Percentiles rank a stretch among this genome's conserved stretches.
phyloP scores from a whole-genome alignment of 768 basidiomycete species.

The Tulasnella sp. region DNA sequence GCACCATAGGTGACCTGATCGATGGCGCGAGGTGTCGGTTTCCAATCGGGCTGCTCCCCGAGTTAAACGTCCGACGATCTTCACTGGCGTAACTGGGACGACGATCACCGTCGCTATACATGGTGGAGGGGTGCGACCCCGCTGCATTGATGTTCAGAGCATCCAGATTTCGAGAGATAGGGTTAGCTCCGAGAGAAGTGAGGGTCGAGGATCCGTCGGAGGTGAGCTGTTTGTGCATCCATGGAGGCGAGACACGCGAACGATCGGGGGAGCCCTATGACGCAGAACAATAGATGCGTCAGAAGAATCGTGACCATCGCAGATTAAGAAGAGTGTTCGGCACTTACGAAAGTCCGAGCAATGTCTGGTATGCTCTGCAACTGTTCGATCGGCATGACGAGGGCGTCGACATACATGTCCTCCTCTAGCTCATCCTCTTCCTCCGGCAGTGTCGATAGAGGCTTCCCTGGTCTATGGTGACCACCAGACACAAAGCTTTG shows the following conservation, averaged over 20 bases:
- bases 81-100: no score
- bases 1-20: no score
- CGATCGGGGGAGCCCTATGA: background rate
- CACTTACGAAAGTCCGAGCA: background rate
- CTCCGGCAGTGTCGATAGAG: constrained; percentile 7
- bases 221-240: background rate
- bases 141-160: no score
- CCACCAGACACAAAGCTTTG: no score
- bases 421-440: constrained; percentile 2
- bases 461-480: background rate
- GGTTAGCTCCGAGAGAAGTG: no score
- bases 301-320: background rate
- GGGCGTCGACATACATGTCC: constrained; percentile 4
- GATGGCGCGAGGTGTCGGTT: no score
- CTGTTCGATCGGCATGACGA: constrained; percentile 4
- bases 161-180: no score
- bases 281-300: background rate
- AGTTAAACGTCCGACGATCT: no score
- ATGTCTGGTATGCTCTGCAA: background rate
- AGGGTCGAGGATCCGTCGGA: no score
- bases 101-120: no score
- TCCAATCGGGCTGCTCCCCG: no score
- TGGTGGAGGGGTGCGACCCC: no score
- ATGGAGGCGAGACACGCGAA: constrained; percentile 4
- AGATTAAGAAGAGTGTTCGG: background rate